Evolutionary conservation across 257 asterid genomes (phyloP).

Genomic region (Scutellaria galericulata): DNA sequence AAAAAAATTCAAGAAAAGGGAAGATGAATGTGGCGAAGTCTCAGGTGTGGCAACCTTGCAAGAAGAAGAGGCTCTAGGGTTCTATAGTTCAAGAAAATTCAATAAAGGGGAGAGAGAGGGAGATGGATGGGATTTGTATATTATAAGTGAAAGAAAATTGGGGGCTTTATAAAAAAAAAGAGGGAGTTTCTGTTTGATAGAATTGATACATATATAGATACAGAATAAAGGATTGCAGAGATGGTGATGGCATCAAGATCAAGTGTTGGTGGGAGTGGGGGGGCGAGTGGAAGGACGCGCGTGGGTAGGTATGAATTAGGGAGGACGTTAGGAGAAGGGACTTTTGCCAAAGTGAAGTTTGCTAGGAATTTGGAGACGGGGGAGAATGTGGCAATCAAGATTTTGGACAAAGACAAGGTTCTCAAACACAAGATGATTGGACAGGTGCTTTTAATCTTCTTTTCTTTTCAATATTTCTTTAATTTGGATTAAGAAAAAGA

Average conservation of each 20-base stretch:
- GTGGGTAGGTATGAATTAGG: slow-evolving; percentile 94
- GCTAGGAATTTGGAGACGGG: slow-evolving; percentile 80
- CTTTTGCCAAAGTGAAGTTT: slow-evolving; percentile 92
- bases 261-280: slow-evolving; percentile 43
- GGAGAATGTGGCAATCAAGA: slow-evolving; percentile 90
- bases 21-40: slow-evolving; percentile 74
- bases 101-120: background rate
- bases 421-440: slow-evolving; percentile 91
- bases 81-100: slow-evolving; percentile 22
- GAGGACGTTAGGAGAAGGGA: slow-evolving; percentile 89
- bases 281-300: slow-evolving; percentile 57
- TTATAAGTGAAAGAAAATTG: slow-evolving; percentile 17
- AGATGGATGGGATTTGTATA: slow-evolving; percentile 66
- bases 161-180: slow-evolving; percentile 17
- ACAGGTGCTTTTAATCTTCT: slow-evolving; percentile 55
- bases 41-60: slow-evolving; percentile 96
- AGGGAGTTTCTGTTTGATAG: slow-evolving; percentile 23
- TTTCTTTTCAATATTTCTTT: background rate
- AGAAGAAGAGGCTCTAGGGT: slow-evolving; percentile 78
- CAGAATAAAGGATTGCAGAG: background rate
- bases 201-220: slow-evolving; percentile 19
- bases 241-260: slow-evolving; percentile 70
- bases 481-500: no score
- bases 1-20: slow-evolving; percentile 8
- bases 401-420: slow-evolving; percentile 90